Evolutionary conservation across 2,329 filamentous ascomycete genomes (phyloP).

Genomic region (Claviceps fusiformis): DNA sequence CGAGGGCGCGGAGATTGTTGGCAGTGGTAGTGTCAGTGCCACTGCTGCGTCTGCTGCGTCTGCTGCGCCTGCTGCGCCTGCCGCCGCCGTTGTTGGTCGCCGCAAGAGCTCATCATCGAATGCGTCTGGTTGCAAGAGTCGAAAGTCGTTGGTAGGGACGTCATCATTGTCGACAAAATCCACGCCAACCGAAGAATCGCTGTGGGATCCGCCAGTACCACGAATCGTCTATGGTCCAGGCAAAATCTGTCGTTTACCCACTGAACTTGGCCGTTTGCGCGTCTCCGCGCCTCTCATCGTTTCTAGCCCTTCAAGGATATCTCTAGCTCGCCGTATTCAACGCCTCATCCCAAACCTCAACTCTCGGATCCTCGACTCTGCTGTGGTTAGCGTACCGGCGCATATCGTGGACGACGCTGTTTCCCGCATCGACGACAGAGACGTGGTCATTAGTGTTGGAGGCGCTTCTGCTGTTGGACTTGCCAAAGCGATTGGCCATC

Average conservation of each 20-base stretch:
- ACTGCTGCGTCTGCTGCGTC: not conserved
- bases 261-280: slow-evolving; percentile 19
- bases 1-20: not conserved
- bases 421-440: slow-evolving; percentile 24
- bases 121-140: slow-evolving; percentile 1
- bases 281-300: slow-evolving; percentile 23
- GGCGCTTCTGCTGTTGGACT: slow-evolving; percentile 49
- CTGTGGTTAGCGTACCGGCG: slow-evolving; percentile 16
- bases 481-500: slow-evolving; percentile 38
- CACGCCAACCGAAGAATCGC: slow-evolving; percentile 1
- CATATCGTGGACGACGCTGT: slow-evolving; percentile 16
- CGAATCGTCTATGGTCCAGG: slow-evolving; percentile 23
- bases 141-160: not conserved
- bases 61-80: not conserved
- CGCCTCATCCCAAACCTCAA: slow-evolving; percentile 20
- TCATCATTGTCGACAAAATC: slow-evolving; percentile 3
- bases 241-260: slow-evolving; percentile 18
- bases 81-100: not conserved
- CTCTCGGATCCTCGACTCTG: slow-evolving; percentile 20
- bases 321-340: slow-evolving; percentile 20
- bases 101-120: slow-evolving; percentile 1
- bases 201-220: slow-evolving; percentile 10
- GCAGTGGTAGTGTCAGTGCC: not conserved
- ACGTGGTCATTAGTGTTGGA: slow-evolving; percentile 47
- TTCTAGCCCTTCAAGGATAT: slow-evolving; percentile 23